Conservation (phyloP, 2,329 filamentous ascomycete species). For the Thyridium curvatum region DNA sequence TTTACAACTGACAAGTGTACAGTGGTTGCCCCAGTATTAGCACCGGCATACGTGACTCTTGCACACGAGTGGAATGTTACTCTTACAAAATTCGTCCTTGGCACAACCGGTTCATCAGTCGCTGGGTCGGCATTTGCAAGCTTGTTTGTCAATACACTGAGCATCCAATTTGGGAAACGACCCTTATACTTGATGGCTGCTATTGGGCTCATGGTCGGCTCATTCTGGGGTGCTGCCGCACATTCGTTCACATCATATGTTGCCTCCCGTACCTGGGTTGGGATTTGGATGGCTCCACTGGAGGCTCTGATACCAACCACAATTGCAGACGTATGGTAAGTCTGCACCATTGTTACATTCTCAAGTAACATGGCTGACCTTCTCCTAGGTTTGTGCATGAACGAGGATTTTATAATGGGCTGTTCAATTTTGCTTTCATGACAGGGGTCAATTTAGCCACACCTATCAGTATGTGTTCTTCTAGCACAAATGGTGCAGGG, state of each 20-base stretch:
- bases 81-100: constrained; percentile 23
- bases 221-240: constrained; percentile 24
- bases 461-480: constrained; percentile 27
- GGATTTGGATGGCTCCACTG: constrained; percentile 29
- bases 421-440: constrained; percentile 33
- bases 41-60: constrained; percentile 25
- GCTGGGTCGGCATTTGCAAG: constrained; percentile 24
- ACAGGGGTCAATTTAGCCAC: constrained; percentile 33
- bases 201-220: constrained; percentile 22
- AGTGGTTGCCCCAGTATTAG: constrained; percentile 30
- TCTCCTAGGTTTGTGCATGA: constrained; percentile 38
- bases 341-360: too few relatives aligned
- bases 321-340: constrained; percentile 35
- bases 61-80: constrained; percentile 21
- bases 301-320: constrained; percentile 30
- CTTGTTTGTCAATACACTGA: constrained; percentile 25
- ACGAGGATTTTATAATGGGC: constrained; percentile 27
- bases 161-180: constrained; percentile 29
- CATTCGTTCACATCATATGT: constrained; percentile 20
- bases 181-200: constrained; percentile 26
- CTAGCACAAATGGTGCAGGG: too few relatives aligned
- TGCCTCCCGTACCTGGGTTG: constrained; percentile 22
- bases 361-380: too few relatives aligned
- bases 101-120: constrained; percentile 26
- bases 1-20: background rate